Evolutionary conservation across 2,329 filamentous ascomycete species (phyloP).

Genomic region (Verticillium longisporum): DNA sequence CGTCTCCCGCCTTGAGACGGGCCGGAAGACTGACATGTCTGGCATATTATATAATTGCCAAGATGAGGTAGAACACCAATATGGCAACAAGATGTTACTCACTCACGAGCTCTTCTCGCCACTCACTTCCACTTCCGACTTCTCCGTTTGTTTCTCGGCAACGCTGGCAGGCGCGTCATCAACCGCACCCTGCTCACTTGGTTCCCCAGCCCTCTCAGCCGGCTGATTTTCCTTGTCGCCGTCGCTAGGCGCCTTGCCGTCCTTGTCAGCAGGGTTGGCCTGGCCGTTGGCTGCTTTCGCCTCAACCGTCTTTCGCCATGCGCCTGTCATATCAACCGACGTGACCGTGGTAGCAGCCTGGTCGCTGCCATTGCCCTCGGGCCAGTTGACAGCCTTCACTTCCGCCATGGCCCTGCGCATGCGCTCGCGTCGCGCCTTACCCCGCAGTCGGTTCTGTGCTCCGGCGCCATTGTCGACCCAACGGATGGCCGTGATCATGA

Average conservation of each 20-base stretch:
- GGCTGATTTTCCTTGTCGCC: conserved; percentile 42
- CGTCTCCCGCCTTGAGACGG: no score
- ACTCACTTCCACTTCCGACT: conserved; percentile 3
- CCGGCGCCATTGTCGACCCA: conserved; percentile 76
- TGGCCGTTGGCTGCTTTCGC: conserved; percentile 11
- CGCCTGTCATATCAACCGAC: conserved; percentile 17
- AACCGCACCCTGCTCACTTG: not conserved
- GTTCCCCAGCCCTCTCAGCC: conserved; percentile 4
- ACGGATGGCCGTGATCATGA: conserved; percentile 71
- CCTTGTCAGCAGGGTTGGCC: conserved; percentile 17
- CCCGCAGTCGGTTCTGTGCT: conserved; percentile 47
- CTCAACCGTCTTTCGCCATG: not conserved
- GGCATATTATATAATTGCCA: not conserved
- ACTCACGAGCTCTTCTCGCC: not conserved
- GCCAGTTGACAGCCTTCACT: conserved; percentile 27
- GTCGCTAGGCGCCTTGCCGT: conserved; percentile 22
- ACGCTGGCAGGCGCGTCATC: not conserved
- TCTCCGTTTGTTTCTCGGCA: not conserved
- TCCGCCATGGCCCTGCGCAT: conserved; percentile 51
- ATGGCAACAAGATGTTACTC: not conserved
- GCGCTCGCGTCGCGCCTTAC: conserved; percentile 47
- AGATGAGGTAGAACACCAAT: not conserved
- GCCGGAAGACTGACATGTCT: no score
- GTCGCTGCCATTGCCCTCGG: conserved; percentile 12
- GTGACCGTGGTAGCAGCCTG: conserved; percentile 19